Base-by-base conservation (phyloP, 1,139 yeast species). In the Saccharomyces hybrid region DNA sequence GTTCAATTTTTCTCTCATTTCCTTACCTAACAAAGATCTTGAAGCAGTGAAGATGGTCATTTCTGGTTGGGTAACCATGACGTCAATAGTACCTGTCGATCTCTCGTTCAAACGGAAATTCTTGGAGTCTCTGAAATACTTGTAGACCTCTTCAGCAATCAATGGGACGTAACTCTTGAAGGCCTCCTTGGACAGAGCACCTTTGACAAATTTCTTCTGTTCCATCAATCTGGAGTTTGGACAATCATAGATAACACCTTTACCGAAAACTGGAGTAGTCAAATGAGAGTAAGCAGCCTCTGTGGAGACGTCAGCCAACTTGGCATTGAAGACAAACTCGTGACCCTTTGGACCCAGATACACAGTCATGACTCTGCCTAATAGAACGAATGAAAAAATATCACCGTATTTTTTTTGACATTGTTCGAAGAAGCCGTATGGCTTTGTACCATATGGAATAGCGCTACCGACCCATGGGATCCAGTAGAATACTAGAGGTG, bases 301-400 rank as follows among this genome's bases (percentile, higher is more conserved):
- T 53, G 99, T 99, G 57, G 91, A 84, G 30, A 91, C 98, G 64
- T 90, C 96, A 34, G 84, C 81, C 54, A 88, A 78, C 73, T 88
- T 91, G 50, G 97, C 90, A 73, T 95, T 95, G 65, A 93, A 83
- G 50, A 93, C 89, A 70, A 93, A 91, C 71, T 93, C 99, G 72
- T 93, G 97, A 61, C 99, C 99, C 73, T 88, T 88, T 63, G 98
- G 97, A 51, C 99, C 99, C 65, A 93, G 76, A 70, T 89, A 90
- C 55, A 93, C 99, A 9, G 97, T 91, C 96, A 93, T 90, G 51
- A 84, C 86, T 67, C 83, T 86, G 56, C 99, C 99, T 64, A 93
- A 78, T 70, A 95, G 73, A 60, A 90, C 81, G 69, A 91, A 93
- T 23, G 97, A 84, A 69, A 90, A 93, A 54, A 88, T 88, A 70